A percentile compares a stretch with the other conserved stretches of the same genome.
Evolutionary conservation across 2,329 filamentous ascomycete species (phyloP).

Genomic region (Penicillium sp.): DNA sequence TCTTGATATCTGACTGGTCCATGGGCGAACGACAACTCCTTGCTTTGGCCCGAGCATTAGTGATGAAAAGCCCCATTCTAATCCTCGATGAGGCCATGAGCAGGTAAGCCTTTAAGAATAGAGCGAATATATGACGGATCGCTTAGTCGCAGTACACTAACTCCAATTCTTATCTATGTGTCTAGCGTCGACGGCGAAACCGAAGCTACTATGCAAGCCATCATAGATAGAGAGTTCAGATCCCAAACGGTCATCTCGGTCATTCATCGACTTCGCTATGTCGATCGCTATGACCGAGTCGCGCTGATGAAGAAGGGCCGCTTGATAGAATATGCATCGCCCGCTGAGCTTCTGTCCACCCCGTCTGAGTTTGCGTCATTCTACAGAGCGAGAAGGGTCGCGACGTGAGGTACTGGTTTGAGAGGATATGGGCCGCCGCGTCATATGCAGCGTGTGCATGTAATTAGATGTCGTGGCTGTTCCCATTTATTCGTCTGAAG

Average conservation of each 20-base stretch:
- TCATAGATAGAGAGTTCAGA: conserved; percentile 22
- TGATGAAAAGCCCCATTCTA: conserved; percentile 8
- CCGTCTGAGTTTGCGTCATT: conserved; percentile 1
- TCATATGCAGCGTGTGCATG: no score
- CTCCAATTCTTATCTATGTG: no score
- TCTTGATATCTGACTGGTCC: conserved; percentile 50
- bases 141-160: neutral
- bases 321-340: conserved; percentile 12
- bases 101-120: conserved; percentile 5
- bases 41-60: conserved; percentile 63
- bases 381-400: neutral
- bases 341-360: neutral
- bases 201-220: conserved; percentile 21
- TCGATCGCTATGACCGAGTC: conserved; percentile 24
- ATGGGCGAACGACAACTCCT: conserved; percentile 68
- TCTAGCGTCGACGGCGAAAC: conserved; percentile 12
- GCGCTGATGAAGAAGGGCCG: conserved; percentile 20
- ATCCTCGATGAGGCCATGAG: conserved; percentile 19
- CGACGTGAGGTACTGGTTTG: neutral
- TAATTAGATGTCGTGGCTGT: no score
- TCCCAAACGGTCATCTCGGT: conserved; percentile 26
- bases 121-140: neutral
- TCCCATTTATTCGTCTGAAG: no score
- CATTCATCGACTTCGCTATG: conserved; percentile 22
- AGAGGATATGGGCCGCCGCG: no score